Percentiles rank a stretch among this genome's conserved stretches.
Evolutionary conservation across 495 filamentous ascomycete species (phyloP).

Genomic region (Aspergillus heteromorphus): DNA sequence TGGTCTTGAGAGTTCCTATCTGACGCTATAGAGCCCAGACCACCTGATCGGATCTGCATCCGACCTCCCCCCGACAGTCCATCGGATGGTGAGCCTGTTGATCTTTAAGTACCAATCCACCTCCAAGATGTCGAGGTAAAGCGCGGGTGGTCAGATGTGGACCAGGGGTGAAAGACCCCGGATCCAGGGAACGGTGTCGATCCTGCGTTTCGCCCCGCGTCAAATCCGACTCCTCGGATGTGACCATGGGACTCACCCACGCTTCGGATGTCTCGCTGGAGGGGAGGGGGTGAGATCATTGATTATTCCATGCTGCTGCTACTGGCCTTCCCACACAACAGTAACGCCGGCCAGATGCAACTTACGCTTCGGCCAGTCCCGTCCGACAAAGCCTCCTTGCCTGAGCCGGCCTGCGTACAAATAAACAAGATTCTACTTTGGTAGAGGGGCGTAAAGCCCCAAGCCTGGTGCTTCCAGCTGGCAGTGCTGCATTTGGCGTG

Average conservation of each 20-base stretch:
- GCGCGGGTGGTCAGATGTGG: not conserved
- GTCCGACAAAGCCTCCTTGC: too few species aligned
- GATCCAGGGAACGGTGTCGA: not conserved
- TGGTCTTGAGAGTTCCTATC: not conserved
- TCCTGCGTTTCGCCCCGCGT: not conserved
- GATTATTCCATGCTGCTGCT: too few species aligned
- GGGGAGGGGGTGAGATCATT: too few species aligned
- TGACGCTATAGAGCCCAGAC: slow-evolving; percentile 10
- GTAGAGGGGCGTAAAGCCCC: too few species aligned
- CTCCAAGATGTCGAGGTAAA: not conserved
- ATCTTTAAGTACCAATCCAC: not conserved
- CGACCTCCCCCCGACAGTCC: slow-evolving; percentile 3
- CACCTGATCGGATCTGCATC: slow-evolving; percentile 8
- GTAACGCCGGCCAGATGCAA: too few species aligned
- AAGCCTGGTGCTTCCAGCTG: too few species aligned
- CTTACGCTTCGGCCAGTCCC: too few species aligned
- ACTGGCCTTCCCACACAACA: too few species aligned
- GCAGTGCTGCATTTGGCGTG: too few species aligned
- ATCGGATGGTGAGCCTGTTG: not conserved
- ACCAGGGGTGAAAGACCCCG: not conserved
- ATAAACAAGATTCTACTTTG: too few species aligned
- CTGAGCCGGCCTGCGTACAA: too few species aligned
- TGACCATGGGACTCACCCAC: not conserved
- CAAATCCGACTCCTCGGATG: not conserved
- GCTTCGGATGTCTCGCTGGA: not conserved